These are phyloP conservation scores for Strobilomyces echinocephalus DNA, from an alignment of 768 basidiomycete genomes.

Conservation along the genomic window DNA sequence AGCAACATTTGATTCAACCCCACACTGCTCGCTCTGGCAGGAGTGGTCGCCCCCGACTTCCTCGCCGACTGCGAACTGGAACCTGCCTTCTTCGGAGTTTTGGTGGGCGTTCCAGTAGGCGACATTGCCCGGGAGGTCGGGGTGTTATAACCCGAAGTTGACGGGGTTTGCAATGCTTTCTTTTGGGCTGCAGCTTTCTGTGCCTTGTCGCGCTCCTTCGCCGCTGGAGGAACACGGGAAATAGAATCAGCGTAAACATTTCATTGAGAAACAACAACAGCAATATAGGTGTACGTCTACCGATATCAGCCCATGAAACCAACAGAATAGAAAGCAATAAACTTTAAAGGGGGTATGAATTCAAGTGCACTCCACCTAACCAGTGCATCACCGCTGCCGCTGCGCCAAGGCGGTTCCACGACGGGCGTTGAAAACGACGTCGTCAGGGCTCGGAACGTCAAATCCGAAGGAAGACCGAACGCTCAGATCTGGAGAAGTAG, in stretches of 20 bases:
- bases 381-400: conserved; percentile 23
- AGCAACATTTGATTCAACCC: conserved; percentile 53
- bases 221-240: conserved; percentile 48
- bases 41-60: conserved; percentile 41
- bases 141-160: conserved; percentile 35
- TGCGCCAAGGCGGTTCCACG: conserved; percentile 62
- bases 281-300: conserved; percentile 27
- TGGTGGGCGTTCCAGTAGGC: conserved; percentile 37
- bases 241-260: conserved; percentile 37
- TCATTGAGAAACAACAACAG: conserved; percentile 31
- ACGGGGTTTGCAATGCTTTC: conserved; percentile 30
- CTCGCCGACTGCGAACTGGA: conserved; percentile 27
- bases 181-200: conserved; percentile 50
- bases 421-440: conserved; percentile 76
- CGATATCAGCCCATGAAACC: conserved; percentile 15
- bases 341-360: conserved; percentile 1
- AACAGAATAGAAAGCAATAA: conserved; percentile 14
- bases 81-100: conserved; percentile 38
- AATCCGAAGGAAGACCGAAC: conserved; percentile 54
- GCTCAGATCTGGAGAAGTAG: conserved; percentile 33
- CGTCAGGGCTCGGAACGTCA: conserved; percentile 88
- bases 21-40: conserved; percentile 30
- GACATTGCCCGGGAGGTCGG: conserved; percentile 46
- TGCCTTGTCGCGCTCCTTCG: conserved; percentile 76
- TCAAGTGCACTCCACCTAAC: conserved; percentile 3